These are phyloP conservation scores for Tolypocladium nubicola DNA, from an alignment of 2,329 filamentous ascomycete species.

Conservation along the genomic window DNA sequence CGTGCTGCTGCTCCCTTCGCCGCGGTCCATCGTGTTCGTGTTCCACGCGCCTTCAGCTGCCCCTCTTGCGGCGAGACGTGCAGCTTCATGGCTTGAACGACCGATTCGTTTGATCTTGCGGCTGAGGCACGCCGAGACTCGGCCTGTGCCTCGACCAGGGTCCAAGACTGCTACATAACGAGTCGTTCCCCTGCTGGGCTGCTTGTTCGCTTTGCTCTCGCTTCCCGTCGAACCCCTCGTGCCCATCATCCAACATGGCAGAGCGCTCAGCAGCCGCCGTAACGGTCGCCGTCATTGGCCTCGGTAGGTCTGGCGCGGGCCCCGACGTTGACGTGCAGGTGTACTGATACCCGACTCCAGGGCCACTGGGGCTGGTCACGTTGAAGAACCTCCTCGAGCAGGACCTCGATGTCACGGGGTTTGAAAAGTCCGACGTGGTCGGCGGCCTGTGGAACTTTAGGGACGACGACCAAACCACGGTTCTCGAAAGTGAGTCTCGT, in stretches of 20 bases:
- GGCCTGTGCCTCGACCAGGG: background rate
- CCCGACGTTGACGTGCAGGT: no score
- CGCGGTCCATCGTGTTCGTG: no score
- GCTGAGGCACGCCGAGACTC: no score
- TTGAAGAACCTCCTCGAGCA: constrained; percentile 31
- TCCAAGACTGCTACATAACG: background rate
- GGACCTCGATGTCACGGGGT: constrained; percentile 30
- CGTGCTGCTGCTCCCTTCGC: no score
- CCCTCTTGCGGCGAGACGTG: background rate
- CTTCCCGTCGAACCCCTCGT: no score
- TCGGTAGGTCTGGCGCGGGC: constrained; percentile 10
- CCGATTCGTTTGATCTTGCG: no score
- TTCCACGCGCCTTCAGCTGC: background rate
- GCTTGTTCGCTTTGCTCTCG: no score
- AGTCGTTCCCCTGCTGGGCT: no score
- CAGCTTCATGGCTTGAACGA: background rate
- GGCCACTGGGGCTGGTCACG: constrained; percentile 24
- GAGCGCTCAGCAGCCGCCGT: constrained; percentile 12
- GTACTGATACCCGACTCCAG: constrained; percentile 5
- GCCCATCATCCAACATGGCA: background rate
- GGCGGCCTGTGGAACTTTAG: constrained; percentile 34
- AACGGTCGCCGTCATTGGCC: constrained; percentile 17
- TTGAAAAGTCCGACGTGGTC: constrained; percentile 27
- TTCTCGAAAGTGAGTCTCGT: constrained; percentile 19
- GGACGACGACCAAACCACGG: constrained; percentile 24